Evolutionary conservation across 768 basidiomycete species (phyloP), one percentile per base, ranked within the genome.

Genomic region (Amanita molliuscula): DNA sequence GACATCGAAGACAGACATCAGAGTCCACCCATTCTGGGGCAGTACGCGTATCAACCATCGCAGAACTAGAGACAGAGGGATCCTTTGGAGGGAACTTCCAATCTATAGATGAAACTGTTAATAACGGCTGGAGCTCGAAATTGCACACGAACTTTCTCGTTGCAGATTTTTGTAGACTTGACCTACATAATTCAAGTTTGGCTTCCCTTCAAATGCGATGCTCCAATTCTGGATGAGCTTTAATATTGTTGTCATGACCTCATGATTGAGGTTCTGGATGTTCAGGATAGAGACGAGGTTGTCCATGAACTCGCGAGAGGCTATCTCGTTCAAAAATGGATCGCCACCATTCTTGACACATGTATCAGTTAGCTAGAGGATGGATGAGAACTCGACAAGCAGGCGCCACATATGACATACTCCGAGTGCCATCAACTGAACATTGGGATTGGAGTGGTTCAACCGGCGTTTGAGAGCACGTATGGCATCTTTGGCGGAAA

Each of bases 11-110:
- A 63, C 96, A 99, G 13, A 93, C 79, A 41, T 96, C 91, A 0
- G 92, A 92, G 62, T 98, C 95, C 38, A 91, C 86, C 96, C 96
- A 99, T 62, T 95, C 89, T 1, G 96, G 96, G 0, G 96, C 88
- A 0, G 84, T 89, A 58, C 85, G 78, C 0, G 92, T 92, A 61
- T 92, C 88, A 4, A 91, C 86, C 87, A 93, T 90, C 10, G 83
- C 88, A 18, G 88, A 79, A 47, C 77, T 84, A 8, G 83, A 77
- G 11, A 78, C 61, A 2, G 78, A 72, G 29, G 76, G 69, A 58
- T 92, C 88, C 58, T 82, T 82, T 0, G 88, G 86, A 29, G 92
- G 93, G 64, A 92, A 95, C 47, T 73, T 79, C 65, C 76, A 88
- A n/a, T 88, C 88, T 88, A 60, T 10, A 26, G 31, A 25, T 38